Base-by-base conservation (phyloP, 1,139 yeast species). In the Candida dubliniensis region DNA sequence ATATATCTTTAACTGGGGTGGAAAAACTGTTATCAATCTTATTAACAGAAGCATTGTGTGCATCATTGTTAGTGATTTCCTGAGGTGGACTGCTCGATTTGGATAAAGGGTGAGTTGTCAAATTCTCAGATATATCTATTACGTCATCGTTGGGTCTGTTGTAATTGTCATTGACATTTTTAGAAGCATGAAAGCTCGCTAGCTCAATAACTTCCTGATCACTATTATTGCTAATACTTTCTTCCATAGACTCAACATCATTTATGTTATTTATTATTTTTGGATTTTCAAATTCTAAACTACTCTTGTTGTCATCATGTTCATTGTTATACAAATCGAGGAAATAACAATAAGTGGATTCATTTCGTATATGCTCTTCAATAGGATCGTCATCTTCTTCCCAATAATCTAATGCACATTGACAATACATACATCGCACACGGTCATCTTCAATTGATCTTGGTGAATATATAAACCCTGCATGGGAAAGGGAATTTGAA, bases 371-470 rank as follows among this genome's bases (percentile, higher is more conserved):
- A 56, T 82, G 88, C 44, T 79, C 87, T 3, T 52, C 61, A 26
- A 76, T 50, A 0, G 95, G 95, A 48, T 77, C 81, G 61, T 88
- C 96, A 2, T 69, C 70, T 0, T 65, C 61, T 50, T 80, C 88
- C 96, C 96, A 88, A 4, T 82, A 83, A 50, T 83, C 88, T 15
- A 88, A 67, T 1, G 82, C 71, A 14, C 82, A 67, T 7, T 78
- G 82, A 61, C 96, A 88, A 55, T 84, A 86, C 49, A 83, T 71
- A 55, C 96, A 88, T 10, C 76, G 71, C 0, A 81, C 87, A n/a
- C 79, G 65, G 57, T 87, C 95, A 50, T 83, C 87, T 23, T 63
- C 70, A 2, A 54, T 52, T 3, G 66, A 63, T 11, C 61, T 51
- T 0, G 84, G 78, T 11, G 74, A 61, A 51, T 71, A 78, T 43